Percentiles rank a stretch among this genome's conserved stretches.
These are phyloP conservation scores for Boletus tomentosulus DNA, from an alignment of 768 basidiomycete species.

Conservation along the genomic window DNA sequence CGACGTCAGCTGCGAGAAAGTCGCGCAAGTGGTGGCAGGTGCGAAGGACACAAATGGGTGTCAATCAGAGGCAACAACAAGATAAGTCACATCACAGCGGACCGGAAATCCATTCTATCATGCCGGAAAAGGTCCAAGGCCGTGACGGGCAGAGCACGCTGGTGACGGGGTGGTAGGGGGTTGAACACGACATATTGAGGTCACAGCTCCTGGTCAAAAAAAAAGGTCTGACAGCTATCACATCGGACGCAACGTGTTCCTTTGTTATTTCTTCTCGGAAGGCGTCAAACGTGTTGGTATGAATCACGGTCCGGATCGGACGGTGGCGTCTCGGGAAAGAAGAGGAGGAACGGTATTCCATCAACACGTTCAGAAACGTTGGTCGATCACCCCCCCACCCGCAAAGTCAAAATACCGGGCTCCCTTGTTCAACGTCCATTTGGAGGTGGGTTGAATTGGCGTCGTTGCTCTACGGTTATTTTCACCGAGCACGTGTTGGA, in stretches of 20 bases:
- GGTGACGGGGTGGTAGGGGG: neutral
- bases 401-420: neutral
- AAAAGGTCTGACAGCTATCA: slow-evolving; percentile 16
- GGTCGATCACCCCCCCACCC: neutral
- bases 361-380: slow-evolving; percentile 9
- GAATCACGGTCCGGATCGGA: neutral
- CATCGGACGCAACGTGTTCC: slow-evolving; percentile 16
- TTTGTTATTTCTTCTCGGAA: neutral
- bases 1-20: neutral
- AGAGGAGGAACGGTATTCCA: neutral
- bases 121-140: neutral
- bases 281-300: slow-evolving; percentile 4
- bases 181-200: slow-evolving; percentile 6
- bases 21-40: neutral
- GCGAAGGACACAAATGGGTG: neutral
- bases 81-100: neutral
- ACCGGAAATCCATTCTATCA: slow-evolving; percentile 1
- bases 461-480: slow-evolving; percentile 2
- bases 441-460: neutral
- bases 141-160: neutral
- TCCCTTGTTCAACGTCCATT: neutral
- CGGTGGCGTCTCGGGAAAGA: neutral
- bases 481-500: slow-evolving; percentile 11
- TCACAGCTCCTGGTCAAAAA: slow-evolving; percentile 4
- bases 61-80: slow-evolving; percentile 11